A percentile compares a stretch with the other conserved stretches of the same genome.
Conservation (phyloP, 2,329 filamentous ascomycete species). For the Penicillium sp. region DNA sequence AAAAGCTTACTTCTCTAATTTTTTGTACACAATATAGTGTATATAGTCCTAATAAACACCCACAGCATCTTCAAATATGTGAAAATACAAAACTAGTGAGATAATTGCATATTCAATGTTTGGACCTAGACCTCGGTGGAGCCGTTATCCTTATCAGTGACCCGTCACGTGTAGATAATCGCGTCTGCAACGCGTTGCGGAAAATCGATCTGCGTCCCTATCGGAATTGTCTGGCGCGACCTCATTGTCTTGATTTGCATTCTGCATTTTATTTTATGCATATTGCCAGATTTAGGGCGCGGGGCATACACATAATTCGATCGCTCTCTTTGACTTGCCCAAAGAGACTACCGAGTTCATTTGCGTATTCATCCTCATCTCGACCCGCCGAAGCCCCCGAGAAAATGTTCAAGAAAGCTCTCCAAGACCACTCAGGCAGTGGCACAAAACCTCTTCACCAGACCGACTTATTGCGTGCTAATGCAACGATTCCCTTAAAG, state of each 20-base stretch:
- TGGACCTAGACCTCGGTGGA: not conserved
- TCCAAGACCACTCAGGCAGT: conserved; percentile 38
- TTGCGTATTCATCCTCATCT: conserved; percentile 29
- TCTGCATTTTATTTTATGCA: conserved; percentile 28
- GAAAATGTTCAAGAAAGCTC: conserved; percentile 45
- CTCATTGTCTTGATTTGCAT: conserved; percentile 3
- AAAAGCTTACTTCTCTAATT: not conserved
- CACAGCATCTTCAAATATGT: not conserved
- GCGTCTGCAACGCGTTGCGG: conserved; percentile 10
- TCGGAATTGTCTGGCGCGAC: conserved; percentile 3
- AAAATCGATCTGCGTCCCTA: conserved; percentile 11
- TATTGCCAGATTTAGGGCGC: conserved; percentile 19
- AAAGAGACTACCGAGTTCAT: conserved; percentile 20
- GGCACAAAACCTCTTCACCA: conserved; percentile 37
- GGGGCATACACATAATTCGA: conserved; percentile 23
- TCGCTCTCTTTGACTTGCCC: conserved; percentile 24
- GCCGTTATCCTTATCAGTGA: not conserved
- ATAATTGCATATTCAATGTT: not conserved
- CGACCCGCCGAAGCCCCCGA: conserved; percentile 16
- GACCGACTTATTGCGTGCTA: conserved; percentile 30
- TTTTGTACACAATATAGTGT: rapidly evolving
- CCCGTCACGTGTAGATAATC: conserved; percentile 11
- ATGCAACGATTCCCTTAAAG: conserved; percentile 25
- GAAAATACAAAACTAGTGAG: not conserved
- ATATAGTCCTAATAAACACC: too few relatives aligned